Base-by-base conservation (phyloP, 495 filamentous ascomycete species). In the Penicillium ochrochloron region DNA sequence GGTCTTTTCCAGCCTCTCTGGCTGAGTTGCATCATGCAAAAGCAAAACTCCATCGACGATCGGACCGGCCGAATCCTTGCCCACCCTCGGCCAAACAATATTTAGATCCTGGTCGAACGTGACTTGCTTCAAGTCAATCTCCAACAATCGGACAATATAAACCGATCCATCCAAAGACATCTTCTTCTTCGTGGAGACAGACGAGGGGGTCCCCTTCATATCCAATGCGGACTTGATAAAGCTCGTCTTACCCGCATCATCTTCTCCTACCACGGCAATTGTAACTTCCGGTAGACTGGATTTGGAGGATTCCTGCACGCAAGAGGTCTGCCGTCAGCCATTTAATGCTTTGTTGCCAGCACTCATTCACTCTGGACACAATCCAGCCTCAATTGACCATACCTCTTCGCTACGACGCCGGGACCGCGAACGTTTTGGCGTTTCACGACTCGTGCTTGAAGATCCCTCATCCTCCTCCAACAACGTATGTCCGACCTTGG, bases 201-300 rank as follows among this genome's bases (percentile, higher is more conserved):
- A 86, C 35, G 76, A 76, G 4, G 90, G 83, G 1, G 85, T 75
- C 39, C 77, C 76, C 62, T 85, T 86, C 64, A 94, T 80, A 44
- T 92, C 89, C 68, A 95, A 78, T 12, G 92, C 91, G 59, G 84
- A 86, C 70, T 91, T 89, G 63, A 97, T 90, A 68, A 98, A 97
- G 25, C 91, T 90, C 54, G 92, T 92, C 79, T 98, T 97, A 67
- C 94, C 94, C 37, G 92, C 91, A 55, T 89, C 88, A 66, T 86
- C 82, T 67, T 86, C 85, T 58, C 95, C 95, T 68, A 97, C 86
- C 27, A 98, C 88, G 35, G 89, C 92, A 72, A 98, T 91, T 70
- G 92, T 94, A 70, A 97, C 86, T 71, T 89, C 72, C 25, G 79
- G 77, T 46, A 77, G 64, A 53, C 66, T 70, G 56, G 69, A 58